Conservation (phyloP, 805 yeast species). For the Saccharomycopsis sp. region DNA sequence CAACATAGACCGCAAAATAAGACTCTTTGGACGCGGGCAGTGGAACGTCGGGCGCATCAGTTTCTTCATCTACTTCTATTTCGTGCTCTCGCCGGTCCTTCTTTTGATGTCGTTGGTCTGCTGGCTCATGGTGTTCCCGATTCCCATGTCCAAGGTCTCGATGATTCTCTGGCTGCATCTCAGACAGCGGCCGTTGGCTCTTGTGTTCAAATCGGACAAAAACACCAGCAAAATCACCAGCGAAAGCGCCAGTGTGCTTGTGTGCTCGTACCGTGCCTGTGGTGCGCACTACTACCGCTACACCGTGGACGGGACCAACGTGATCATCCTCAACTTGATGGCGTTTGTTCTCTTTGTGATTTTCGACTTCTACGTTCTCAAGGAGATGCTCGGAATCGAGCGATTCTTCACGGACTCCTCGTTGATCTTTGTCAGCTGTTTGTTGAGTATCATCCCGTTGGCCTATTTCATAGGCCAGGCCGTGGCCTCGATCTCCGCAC, state of each 20-base stretch:
- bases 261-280: constrained; percentile 88
- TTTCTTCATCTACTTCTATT: constrained; percentile 66
- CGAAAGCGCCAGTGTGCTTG: constrained; percentile 49
- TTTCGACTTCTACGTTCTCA: constrained; percentile 61
- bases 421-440: constrained; percentile 63
- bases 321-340: constrained; percentile 80
- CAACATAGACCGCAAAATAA: constrained; percentile 23
- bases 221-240: constrained; percentile 25
- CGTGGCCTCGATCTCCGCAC: constrained; percentile 98
- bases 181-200: constrained; percentile 84
- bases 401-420: constrained; percentile 52
- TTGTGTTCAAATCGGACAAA: constrained; percentile 62
- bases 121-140: constrained; percentile 83
- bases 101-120: constrained; percentile 48
- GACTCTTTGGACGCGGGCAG: constrained; percentile 85
- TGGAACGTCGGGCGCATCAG: constrained; percentile 82
- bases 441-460: constrained; percentile 82
- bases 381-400: constrained; percentile 37
- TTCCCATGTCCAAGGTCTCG: constrained; percentile 86
- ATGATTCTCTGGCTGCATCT: constrained; percentile 65
- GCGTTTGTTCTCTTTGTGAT: constrained; percentile 77
- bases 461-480: constrained; percentile 98
- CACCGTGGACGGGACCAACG: constrained; percentile 94
- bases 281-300: constrained; percentile 93
- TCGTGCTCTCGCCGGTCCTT: constrained; percentile 62